Conservation (phyloP, 139 green algal species). For the Micractinium sp. region DNA sequence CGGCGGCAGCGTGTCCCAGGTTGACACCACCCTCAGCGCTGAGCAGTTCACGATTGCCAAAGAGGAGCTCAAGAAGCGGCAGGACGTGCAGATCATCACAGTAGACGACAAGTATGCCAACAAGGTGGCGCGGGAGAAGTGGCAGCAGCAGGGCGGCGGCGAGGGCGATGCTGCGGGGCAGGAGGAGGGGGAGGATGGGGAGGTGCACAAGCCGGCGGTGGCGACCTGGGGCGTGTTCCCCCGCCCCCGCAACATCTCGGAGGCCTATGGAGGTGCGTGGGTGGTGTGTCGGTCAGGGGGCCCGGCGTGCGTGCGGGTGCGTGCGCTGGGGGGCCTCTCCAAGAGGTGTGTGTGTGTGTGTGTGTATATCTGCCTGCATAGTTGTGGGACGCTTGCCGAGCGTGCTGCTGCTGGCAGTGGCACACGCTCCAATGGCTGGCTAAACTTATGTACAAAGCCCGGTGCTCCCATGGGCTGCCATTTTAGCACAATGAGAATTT, state of each 20-base stretch:
- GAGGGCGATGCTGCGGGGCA: background rate
- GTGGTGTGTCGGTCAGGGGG: background rate
- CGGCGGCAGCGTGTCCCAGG: background rate
- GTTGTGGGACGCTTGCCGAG: too few species aligned
- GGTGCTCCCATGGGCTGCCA: background rate
- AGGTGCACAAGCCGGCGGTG: constrained; percentile 61
- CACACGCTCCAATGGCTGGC: too few species aligned
- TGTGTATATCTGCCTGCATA: too few species aligned
- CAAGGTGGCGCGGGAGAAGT: background rate
- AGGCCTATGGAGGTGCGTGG: constrained; percentile 75
- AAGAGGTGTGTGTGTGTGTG: background rate
- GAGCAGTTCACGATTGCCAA: constrained; percentile 72
- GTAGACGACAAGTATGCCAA: background rate
- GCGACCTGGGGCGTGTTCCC: constrained; percentile 62
- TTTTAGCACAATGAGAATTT: too few species aligned
- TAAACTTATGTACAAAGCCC: too few species aligned
- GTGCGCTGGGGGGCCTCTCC: background rate
- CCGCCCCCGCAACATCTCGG: constrained; percentile 83
- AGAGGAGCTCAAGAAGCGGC: constrained; percentile 49
- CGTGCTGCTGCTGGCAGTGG: too few species aligned
- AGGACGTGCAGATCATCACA: constrained; percentile 22
- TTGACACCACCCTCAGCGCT: constrained; percentile 48
- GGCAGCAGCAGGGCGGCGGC: constrained; percentile 3
- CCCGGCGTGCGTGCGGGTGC: background rate
- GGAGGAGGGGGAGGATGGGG: background rate